phyloP scores from a whole-genome alignment of 176 grass and related monocot genomes.

The Triticum aestivum region DNA sequence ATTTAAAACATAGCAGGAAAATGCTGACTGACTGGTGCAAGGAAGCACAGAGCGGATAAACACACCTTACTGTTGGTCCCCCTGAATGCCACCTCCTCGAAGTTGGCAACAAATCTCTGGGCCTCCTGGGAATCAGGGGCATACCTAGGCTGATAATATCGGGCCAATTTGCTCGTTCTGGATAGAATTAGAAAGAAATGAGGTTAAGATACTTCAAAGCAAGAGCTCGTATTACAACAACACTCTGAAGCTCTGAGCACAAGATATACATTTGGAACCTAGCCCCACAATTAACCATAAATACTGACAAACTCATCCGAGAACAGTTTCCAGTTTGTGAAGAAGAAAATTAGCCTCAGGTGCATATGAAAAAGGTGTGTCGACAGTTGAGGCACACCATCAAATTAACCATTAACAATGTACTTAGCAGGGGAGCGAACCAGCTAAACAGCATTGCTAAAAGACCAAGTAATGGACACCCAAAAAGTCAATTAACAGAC shows the following conservation, averaged over 20 bases:
- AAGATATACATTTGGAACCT: not conserved
- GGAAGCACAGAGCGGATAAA: not conserved
- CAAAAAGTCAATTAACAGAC: not conserved
- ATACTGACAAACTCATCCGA: not conserved
- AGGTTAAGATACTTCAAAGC: not conserved
- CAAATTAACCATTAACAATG: not conserved
- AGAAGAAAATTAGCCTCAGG: no score
- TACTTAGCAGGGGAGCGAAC: not conserved
- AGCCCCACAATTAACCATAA: not conserved
- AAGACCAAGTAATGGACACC: not conserved
- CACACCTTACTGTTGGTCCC: constrained; percentile 22
- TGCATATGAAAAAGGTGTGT: not conserved
- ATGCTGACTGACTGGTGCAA: not conserved
- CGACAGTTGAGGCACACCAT: not conserved
- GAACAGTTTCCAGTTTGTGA: not conserved
- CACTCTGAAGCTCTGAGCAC: not conserved
- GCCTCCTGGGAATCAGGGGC: not conserved
- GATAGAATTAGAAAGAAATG: not conserved
- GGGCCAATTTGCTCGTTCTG: not conserved
- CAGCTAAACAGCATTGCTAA: not conserved
- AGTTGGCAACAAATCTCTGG: not conserved
- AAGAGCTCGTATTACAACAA: not conserved
- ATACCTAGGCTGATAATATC: not conserved
- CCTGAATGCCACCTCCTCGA: not conserved
- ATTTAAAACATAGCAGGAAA: not conserved